Evolutionary conservation across 2,329 filamentous ascomycete genomes (phyloP).

Genomic region (Neurospora sp.): DNA sequence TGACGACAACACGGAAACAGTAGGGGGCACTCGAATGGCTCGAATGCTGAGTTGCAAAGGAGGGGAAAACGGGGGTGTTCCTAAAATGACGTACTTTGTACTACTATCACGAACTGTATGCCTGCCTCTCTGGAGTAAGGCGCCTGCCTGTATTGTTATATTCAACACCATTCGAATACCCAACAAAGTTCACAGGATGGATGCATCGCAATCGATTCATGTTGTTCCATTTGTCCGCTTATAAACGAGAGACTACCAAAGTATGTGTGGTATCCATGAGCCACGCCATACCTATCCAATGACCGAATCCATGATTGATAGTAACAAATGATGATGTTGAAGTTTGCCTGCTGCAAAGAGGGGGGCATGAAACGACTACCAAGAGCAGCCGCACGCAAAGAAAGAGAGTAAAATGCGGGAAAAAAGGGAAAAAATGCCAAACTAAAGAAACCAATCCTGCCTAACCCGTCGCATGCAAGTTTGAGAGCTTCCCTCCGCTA

Average conservation of each 20-base stretch:
- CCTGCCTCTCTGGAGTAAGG: too few species aligned
- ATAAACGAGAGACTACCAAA: neutral
- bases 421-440: neutral
- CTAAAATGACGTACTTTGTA: neutral
- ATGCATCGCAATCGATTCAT: too few species aligned
- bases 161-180: too few species aligned
- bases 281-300: neutral
- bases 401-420: neutral
- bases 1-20: neutral
- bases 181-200: too few species aligned
- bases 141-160: too few species aligned
- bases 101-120: neutral
- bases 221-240: neutral
- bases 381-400: neutral
- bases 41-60: neutral
- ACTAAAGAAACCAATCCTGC: neutral
- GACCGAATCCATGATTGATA: neutral
- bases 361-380: neutral
- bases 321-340: neutral
- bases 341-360: neutral
- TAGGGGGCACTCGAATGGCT: too few species aligned
- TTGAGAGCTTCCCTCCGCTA: neutral
- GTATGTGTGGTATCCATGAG: neutral
- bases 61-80: neutral
- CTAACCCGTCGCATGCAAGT: neutral